Percentiles rank a stretch among this genome's conserved stretches.
These are phyloP conservation scores for Biscogniauxia marginata DNA, from an alignment of 2,329 filamentous ascomycete species.

Conservation along the genomic window DNA sequence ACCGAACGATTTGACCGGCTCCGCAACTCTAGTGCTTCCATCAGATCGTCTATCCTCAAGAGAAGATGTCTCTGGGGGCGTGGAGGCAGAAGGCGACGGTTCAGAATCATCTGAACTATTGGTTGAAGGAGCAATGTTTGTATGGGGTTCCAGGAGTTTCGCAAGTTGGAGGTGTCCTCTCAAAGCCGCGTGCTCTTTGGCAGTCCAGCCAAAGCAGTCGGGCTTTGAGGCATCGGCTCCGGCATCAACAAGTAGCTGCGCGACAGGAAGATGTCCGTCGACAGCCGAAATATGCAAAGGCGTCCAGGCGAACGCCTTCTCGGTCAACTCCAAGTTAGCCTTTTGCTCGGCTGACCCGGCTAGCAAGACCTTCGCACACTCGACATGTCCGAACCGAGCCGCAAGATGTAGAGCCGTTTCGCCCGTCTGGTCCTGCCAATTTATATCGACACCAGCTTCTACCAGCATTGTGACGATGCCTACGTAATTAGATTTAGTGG, in stretches of 20 bases:
- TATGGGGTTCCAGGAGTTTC: slow-evolving; percentile 60
- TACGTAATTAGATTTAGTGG: slow-evolving; percentile 83
- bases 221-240: slow-evolving; percentile 72
- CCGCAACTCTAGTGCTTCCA: slow-evolving; percentile 53
- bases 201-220: slow-evolving; percentile 91
- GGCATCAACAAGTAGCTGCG: slow-evolving; percentile 72
- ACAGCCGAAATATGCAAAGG: slow-evolving; percentile 92
- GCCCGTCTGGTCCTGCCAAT: slow-evolving; percentile 85
- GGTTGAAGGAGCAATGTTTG: slow-evolving; percentile 26
- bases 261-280: slow-evolving; percentile 76
- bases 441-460: slow-evolving; percentile 86
- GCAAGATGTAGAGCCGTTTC: slow-evolving; percentile 92
- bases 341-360: slow-evolving; percentile 69
- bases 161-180: slow-evolving; percentile 86
- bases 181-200: slow-evolving; percentile 87
- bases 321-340: slow-evolving; percentile 71
- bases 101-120: slow-evolving; percentile 32
- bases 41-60: slow-evolving; percentile 59
- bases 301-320: slow-evolving; percentile 90
- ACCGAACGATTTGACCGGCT: slow-evolving; percentile 91
- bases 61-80: slow-evolving; percentile 56
- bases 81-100: slow-evolving; percentile 32
- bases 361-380: slow-evolving; percentile 76
- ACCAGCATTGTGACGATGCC: slow-evolving; percentile 85
- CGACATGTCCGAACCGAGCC: slow-evolving; percentile 79